Evolutionary conservation across 1,284 basidiomycete species (phyloP).

Genomic region (Megacollybia platyphylla): DNA sequence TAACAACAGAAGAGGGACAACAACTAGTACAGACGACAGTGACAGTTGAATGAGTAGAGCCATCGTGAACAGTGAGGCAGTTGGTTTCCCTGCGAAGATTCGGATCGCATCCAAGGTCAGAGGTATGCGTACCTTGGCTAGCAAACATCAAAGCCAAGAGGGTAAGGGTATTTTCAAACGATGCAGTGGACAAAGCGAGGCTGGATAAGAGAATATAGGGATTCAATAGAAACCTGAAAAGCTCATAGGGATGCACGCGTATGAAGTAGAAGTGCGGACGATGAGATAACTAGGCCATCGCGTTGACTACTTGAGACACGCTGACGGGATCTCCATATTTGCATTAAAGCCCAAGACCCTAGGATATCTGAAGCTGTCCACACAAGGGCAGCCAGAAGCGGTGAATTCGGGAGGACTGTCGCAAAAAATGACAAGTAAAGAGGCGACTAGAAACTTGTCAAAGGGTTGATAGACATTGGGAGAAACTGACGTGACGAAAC

Average conservation of each 20-base stretch:
- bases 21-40: constrained; percentile 55
- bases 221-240: constrained; percentile 70
- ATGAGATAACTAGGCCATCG: constrained; percentile 44
- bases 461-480: constrained; percentile 5
- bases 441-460: constrained; percentile 48
- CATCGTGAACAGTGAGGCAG: constrained; percentile 47
- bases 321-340: constrained; percentile 54
- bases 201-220: constrained; percentile 77
- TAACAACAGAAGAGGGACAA: constrained; percentile 59
- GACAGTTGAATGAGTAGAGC: constrained; percentile 64
- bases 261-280: constrained; percentile 30
- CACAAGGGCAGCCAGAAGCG: constrained; percentile 28
- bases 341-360: constrained; percentile 53
- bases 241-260: background rate
- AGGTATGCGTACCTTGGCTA: constrained; percentile 36
- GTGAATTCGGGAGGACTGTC: constrained; percentile 42
- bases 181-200: constrained; percentile 69
- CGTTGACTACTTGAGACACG: constrained; percentile 29
- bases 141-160: constrained; percentile 67
- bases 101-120: constrained; percentile 1
- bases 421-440: constrained; percentile 70
- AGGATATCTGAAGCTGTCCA: constrained; percentile 65
- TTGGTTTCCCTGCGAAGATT: constrained; percentile 30
- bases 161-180: constrained; percentile 64
- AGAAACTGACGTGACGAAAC: constrained; percentile 66